Conservation (phyloP, 2,329 filamentous ascomycete species). For the Talaromyces sp. region DNA sequence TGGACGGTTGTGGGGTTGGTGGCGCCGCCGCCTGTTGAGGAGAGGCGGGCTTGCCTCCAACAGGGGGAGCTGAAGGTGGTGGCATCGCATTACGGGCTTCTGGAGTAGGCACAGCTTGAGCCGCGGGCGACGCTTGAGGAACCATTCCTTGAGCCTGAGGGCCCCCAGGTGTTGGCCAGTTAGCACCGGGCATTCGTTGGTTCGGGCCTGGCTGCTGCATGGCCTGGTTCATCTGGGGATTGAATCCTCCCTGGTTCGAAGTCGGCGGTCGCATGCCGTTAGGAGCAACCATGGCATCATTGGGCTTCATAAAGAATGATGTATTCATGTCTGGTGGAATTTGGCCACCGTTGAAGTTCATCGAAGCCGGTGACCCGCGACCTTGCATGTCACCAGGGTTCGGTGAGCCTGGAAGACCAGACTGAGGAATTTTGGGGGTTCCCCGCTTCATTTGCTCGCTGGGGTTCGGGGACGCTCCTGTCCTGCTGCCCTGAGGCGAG, state of each 20-base stretch:
- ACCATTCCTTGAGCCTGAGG: slow-evolving; percentile 43
- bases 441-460: slow-evolving; percentile 59
- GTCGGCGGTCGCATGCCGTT: slow-evolving; percentile 54
- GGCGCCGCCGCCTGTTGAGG: slow-evolving; percentile 48
- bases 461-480: slow-evolving; percentile 57
- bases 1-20: slow-evolving; percentile 57
- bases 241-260: slow-evolving; percentile 46
- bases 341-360: slow-evolving; percentile 50
- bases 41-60: slow-evolving; percentile 36
- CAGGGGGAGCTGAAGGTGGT: slow-evolving; percentile 43
- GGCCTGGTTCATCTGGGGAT: slow-evolving; percentile 22
- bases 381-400: slow-evolving; percentile 56
- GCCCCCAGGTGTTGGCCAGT: slow-evolving; percentile 34
- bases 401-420: slow-evolving; percentile 53
- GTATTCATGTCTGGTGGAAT: slow-evolving; percentile 46
- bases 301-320: slow-evolving; percentile 40
- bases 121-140: slow-evolving; percentile 39
- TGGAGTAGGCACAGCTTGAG: slow-evolving; percentile 50
- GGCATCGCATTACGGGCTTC: slow-evolving; percentile 53
- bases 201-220: slow-evolving; percentile 15
- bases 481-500: slow-evolving; percentile 53
- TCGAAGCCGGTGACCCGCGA: slow-evolving; percentile 57
- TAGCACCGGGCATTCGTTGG: slow-evolving; percentile 35
- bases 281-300: slow-evolving; percentile 34
- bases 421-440: slow-evolving; percentile 56